A percentile compares a stretch with the other conserved stretches of the same genome.
Evolutionary conservation across 805 yeast genomes (phyloP).

Genomic region (Grigorovia jiainica): DNA sequence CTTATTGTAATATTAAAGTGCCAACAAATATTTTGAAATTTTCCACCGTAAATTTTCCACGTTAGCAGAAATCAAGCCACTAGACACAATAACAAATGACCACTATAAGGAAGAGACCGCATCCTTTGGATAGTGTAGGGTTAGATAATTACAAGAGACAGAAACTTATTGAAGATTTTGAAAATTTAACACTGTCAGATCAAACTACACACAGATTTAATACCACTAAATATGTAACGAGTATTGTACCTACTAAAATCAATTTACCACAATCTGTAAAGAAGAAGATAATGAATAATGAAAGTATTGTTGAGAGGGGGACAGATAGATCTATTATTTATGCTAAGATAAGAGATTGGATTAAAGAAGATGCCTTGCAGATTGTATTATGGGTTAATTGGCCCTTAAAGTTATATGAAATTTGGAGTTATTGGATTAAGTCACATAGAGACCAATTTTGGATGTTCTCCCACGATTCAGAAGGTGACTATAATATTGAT

Average conservation of each 20-base stretch:
- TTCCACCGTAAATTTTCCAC: too few relatives aligned
- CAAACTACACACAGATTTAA: background rate
- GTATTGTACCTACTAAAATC: slow-evolving; percentile 5
- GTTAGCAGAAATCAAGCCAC: too few relatives aligned
- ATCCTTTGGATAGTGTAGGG: slow-evolving; percentile 15
- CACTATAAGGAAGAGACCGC: slow-evolving; percentile 5
- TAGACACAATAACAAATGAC: too few relatives aligned
- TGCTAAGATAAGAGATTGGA: slow-evolving; percentile 18
- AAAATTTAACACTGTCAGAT: slow-evolving; percentile 17
- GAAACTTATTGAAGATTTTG: slow-evolving; percentile 26
- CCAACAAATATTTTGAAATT: too few relatives aligned
- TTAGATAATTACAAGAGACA: slow-evolving; percentile 27
- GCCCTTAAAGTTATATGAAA: slow-evolving; percentile 10
- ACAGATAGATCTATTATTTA: slow-evolving; percentile 11
- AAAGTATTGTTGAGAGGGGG: background rate
- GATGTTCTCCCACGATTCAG: slow-evolving; percentile 2
- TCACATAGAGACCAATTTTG: background rate
- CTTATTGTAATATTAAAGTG: too few relatives aligned
- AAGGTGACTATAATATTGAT: slow-evolving; percentile 10
- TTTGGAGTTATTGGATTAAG: slow-evolving; percentile 27
- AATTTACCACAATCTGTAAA: slow-evolving; percentile 5
- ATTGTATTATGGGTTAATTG: slow-evolving; percentile 23
- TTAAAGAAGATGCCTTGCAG: slow-evolving; percentile 20
- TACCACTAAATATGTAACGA: background rate
- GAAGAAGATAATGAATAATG: slow-evolving; percentile 2